Percentiles rank a stretch among this genome's conserved stretches.
phyloP scores from a whole-genome alignment of 305 asterid genomes.

The Fraxinus sp. region DNA sequence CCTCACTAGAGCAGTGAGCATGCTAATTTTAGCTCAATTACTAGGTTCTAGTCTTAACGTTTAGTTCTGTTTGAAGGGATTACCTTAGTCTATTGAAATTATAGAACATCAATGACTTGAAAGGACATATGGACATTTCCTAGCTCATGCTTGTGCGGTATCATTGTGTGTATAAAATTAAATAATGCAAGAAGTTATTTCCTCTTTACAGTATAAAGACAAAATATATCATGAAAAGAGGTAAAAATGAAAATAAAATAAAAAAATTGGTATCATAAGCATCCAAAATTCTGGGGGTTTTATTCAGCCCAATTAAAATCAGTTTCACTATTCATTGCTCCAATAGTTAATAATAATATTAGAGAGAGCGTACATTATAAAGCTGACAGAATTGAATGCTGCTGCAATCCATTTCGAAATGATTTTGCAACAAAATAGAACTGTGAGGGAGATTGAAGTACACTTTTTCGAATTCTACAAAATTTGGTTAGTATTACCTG shows the following conservation, averaged over 20 bases:
- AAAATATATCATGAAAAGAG: neutral
- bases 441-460: neutral
- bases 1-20: neutral
- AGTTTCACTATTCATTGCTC: neutral
- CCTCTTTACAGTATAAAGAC: neutral
- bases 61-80: conserved; percentile 3
- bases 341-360: neutral
- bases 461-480: neutral
- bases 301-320: neutral
- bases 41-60: neutral
- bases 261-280: neutral
- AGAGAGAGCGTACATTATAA: neutral
- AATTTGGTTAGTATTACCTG: neutral
- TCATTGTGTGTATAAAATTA: neutral
- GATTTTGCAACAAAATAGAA: conserved; percentile 5
- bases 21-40: conserved; percentile 4
- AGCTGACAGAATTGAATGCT: conserved; percentile 3
- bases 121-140: neutral
- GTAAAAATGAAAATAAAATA: neutral
- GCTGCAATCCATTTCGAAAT: neutral
- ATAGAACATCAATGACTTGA: neutral
- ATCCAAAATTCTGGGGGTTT: neutral
- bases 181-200: neutral
- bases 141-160: neutral
- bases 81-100: conserved; percentile 12